Conservation (phyloP, 2,329 filamentous ascomycete species). For the Volutella citrinella region DNA sequence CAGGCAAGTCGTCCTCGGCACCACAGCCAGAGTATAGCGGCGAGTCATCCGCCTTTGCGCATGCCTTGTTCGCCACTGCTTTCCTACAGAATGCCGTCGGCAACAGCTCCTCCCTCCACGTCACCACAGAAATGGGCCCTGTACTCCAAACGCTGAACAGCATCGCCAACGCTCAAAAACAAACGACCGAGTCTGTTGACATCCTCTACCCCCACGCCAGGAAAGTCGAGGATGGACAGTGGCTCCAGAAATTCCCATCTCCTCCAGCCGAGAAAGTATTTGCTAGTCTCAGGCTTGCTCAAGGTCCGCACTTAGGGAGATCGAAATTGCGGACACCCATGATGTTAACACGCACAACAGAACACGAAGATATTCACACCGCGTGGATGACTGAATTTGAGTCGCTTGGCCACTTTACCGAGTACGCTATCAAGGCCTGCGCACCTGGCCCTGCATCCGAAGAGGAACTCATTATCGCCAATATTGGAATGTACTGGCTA, state of each 20-base stretch:
- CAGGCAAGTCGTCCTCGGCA: slow-evolving; percentile 1
- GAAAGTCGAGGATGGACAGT: slow-evolving; percentile 1
- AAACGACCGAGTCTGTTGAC: slow-evolving; percentile 6
- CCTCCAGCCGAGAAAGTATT: slow-evolving; percentile 4
- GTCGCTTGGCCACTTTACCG: slow-evolving; percentile 13
- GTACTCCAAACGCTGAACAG: slow-evolving; percentile 13
- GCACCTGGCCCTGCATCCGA: slow-evolving; percentile 14
- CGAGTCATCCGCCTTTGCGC: slow-evolving; percentile 17
- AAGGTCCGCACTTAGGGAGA: no score
- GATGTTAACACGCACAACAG: no score
- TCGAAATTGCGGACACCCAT: no score
- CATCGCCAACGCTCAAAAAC: slow-evolving; percentile 10
- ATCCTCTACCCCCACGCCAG: slow-evolving; percentile 7
- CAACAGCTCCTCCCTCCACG: slow-evolving; percentile 10
- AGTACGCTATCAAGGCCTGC: slow-evolving; percentile 19
- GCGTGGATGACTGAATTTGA: slow-evolving; percentile 14
- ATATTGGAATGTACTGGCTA: slow-evolving; percentile 18
- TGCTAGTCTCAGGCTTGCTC: slow-evolving; percentile 4
- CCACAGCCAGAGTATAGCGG: slow-evolving; percentile 15
- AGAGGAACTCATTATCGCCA: slow-evolving; percentile 18
- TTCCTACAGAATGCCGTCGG: slow-evolving; percentile 21
- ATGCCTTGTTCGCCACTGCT: slow-evolving; percentile 18
- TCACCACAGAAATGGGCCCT: slow-evolving; percentile 17
- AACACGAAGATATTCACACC: no score
- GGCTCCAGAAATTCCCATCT: slow-evolving; percentile 1